Evolutionary conservation across 768 basidiomycete species (phyloP).

Genomic region (Serendipita vermifera): DNA sequence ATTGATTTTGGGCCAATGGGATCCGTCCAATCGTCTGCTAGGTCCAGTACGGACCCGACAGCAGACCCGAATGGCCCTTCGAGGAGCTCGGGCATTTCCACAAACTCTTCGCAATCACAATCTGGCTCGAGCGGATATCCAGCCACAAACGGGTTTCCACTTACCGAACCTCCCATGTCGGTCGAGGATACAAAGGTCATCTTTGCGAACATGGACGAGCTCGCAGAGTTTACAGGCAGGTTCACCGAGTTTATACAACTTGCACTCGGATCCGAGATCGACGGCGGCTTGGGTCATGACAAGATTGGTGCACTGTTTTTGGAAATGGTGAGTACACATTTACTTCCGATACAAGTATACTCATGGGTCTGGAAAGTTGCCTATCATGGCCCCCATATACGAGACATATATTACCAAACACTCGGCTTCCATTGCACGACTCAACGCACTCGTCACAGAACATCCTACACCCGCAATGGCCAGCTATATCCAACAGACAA

Average conservation of each 20-base stretch:
- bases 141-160: constrained; percentile 17
- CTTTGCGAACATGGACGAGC: constrained; percentile 63
- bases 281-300: constrained; percentile 57
- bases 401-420: constrained; percentile 73
- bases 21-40: constrained; percentile 24
- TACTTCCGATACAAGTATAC: neutral
- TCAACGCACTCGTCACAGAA: constrained; percentile 33
- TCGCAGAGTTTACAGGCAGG: constrained; percentile 56
- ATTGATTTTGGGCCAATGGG: constrained; percentile 4
- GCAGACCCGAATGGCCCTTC: constrained; percentile 24
- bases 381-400: constrained; percentile 57
- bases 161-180: constrained; percentile 46
- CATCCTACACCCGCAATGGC: constrained; percentile 43
- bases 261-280: constrained; percentile 49
- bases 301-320: constrained; percentile 58
- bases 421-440: constrained; percentile 56
- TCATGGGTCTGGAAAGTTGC: constrained; percentile 33
- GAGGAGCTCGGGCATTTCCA: constrained; percentile 1
- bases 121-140: constrained; percentile 2
- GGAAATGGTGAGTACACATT: constrained; percentile 39
- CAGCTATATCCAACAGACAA: constrained; percentile 54
- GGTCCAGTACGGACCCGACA: constrained; percentile 12
- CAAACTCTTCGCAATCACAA: neutral
- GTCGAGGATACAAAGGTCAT: constrained; percentile 55
- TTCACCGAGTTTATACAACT: constrained; percentile 53